Base-by-base conservation (phyloP, 2,329 filamentous ascomycete species). In the Colletotrichum neosansevieriae region DNA sequence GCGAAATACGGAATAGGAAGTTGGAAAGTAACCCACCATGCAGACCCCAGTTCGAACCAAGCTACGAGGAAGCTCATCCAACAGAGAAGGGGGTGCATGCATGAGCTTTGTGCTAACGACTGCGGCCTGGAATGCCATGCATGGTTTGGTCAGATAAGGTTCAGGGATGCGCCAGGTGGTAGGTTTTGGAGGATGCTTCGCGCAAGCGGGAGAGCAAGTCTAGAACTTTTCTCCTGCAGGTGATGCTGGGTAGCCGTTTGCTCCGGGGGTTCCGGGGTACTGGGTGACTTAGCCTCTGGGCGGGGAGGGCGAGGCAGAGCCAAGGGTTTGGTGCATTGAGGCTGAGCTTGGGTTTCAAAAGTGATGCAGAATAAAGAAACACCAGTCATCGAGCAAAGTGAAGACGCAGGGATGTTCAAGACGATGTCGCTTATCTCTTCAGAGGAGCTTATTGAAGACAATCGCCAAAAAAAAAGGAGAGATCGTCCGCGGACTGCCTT, bases 81-180 rank as follows among this genome's bases (percentile, higher is more conserved):
- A 5, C 4, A 24, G 24, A 24, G 24, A 5, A 4, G 24, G 24
- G 24, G 24, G 24, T 5, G 21, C 21, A 21, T 21, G 21, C 21
- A 21, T 38, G 50, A 5, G 50, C n/a, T 21, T 54, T 54, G 50
- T 2, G 29, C 29, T 38, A 54, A 13, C 40, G 13, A 13, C 40
- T 17, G 34, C 40, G 12, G 40, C 40, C 40, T 2, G 40, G 40
- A 36, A 2, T 36, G 11, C 34, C 12, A 38, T 38, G 3, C 1
- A 44, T 44, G n/a, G 13, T 15, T 44, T 44, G 32, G 51, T 17
- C 17, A 60, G 58, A 60, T 60, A 60, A 51, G 34, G 56, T 58
- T 58, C 57, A 59, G 44, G 57, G 47, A 19, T 15, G 29, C 32
- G 15, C 19, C 6, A 10, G 36, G 34, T 21, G 47, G 45, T 32